Base-by-base conservation (phyloP, 2,329 filamentous ascomycete genomes). In the Tricladium varicosporioides region DNA sequence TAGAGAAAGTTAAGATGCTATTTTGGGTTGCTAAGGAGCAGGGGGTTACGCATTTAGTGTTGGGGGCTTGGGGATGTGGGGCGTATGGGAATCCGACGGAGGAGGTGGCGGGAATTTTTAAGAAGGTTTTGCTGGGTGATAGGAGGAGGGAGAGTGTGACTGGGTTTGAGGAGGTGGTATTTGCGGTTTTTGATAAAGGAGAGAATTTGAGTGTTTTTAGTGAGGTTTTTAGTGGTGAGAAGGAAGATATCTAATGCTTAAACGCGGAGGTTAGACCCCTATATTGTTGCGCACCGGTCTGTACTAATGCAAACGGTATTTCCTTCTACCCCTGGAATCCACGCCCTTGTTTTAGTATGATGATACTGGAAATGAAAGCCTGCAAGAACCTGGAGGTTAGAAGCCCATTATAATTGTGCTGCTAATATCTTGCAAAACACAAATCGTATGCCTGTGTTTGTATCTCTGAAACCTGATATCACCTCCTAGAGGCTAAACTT, bases 51-150 rank as follows among this genome's bases (percentile, higher is more conserved):
- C 72, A 78, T 46, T 71, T 91, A 8, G 82, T 91, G 5, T 75
- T 91, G 1, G 87, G 87, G 0, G 86, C 87, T 0, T 67, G 91
- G 50, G 87, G 87, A 0, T 91, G 87, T 63, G 87, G 87, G 2
- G 85, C 80, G 0, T 89, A 88, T 68, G 64, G 63, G 0, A 88
- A 89, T 67, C 87, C 87, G 8, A 76, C 77, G 0, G 71, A 74
- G 32, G 83, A 84, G 59, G 81, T 90, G n/a, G 85, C 82, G 1
- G 58, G 72, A 33, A 85, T 84, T 63, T 91, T 86, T 78, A 68
- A 74, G 27, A 79, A 84, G 64, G 84, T 59, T 13, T 57, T 68
- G 27, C 8, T 31, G 15, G 36, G 46, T 10, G 15, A 22, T 22
- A 42, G 40, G 18, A 33, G 18, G 18, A 46, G 13, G 15, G 19